Conservation (phyloP, 1,139 yeast genomes). For the Kodamaea anthophila region DNA sequence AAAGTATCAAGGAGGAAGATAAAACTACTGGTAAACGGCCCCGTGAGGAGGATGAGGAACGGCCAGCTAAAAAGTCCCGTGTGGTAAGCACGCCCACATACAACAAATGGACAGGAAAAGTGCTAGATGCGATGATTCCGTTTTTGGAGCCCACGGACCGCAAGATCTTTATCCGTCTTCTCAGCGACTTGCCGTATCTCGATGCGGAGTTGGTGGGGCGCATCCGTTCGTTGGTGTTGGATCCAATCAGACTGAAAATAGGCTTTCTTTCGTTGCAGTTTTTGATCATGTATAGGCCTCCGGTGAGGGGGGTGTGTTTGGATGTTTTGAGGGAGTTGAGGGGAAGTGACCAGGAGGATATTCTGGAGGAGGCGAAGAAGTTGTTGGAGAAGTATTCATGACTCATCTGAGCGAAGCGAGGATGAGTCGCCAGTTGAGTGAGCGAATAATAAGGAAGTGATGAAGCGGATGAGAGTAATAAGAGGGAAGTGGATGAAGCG, state of each 20-base stretch:
- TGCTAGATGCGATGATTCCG: conserved; percentile 77
- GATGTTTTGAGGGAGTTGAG: conserved; percentile 57
- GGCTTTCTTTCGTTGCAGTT: conserved; percentile 81
- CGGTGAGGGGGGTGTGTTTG: conserved; percentile 61
- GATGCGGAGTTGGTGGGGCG: conserved; percentile 54
- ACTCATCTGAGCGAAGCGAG: no score
- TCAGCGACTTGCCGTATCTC: conserved; percentile 82
- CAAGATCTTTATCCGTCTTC: conserved; percentile 69
- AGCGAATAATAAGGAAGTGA: conserved; percentile 1
- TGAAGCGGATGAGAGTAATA: background rate
- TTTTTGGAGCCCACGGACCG: conserved; percentile 77
- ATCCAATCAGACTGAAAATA: conserved; percentile 73
- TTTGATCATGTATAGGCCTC: conserved; percentile 86
- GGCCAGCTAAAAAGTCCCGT: no score
- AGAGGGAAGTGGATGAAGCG: conserved; percentile 1
- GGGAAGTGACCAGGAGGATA: conserved; percentile 44
- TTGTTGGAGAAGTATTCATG: conserved; percentile 49
- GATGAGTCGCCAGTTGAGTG: no score
- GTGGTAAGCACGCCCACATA: conserved; percentile 50
- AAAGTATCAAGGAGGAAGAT: conserved; percentile 11
- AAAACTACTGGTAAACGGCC: conserved; percentile 5
- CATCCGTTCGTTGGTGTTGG: conserved; percentile 71
- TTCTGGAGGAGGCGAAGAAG: conserved; percentile 49
- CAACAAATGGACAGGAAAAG: conserved; percentile 61
- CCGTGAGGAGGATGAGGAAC: conserved; percentile 4